These are phyloP conservation scores for Colletotrichum euphorbiae DNA, from an alignment of 2,329 filamentous ascomycete species.

Conservation along the genomic window DNA sequence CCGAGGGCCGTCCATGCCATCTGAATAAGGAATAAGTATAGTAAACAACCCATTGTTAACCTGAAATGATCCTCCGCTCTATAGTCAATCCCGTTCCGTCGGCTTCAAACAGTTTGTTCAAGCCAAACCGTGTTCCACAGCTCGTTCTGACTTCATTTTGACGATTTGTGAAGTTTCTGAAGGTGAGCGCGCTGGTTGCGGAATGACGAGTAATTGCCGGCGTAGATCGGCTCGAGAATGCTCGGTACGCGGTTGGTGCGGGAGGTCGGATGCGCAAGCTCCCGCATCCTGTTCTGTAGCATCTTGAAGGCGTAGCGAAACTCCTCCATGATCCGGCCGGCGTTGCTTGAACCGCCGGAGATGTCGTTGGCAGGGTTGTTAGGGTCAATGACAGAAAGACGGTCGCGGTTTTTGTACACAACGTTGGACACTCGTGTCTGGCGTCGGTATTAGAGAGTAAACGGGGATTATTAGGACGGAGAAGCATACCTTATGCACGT, in stretches of 20 bases:
- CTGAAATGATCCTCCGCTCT: constrained; percentile 4
- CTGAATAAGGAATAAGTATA: constrained; percentile 20
- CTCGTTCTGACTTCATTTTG: constrained; percentile 15
- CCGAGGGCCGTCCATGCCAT: constrained; percentile 6
- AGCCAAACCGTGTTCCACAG: constrained; percentile 1
- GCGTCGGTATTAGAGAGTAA: not conserved
- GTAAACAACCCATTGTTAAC: constrained; percentile 21
- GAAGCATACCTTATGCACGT: constrained; percentile 76
- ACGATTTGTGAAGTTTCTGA: constrained; percentile 58
- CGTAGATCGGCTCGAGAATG: constrained; percentile 78
- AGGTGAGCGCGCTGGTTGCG: constrained; percentile 75
- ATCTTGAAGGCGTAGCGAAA: constrained; percentile 74
- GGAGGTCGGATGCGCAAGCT: constrained; percentile 54
- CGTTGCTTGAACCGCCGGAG: constrained; percentile 83
- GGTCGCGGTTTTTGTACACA: constrained; percentile 70
- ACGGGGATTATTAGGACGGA: too few relatives aligned
- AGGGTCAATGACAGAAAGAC: constrained; percentile 91
- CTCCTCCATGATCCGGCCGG: constrained; percentile 71
- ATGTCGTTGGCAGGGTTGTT: constrained; percentile 90
- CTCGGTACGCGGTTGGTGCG: constrained; percentile 54
- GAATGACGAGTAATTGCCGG: constrained; percentile 84
- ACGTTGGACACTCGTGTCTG: constrained; percentile 45
- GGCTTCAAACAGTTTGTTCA: not conserved
- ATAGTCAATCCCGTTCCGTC: not conserved
- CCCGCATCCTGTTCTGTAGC: constrained; percentile 69